phyloP scores from a whole-genome alignment of 2,329 filamentous ascomycete species.

The Alternaria ethzedia region DNA sequence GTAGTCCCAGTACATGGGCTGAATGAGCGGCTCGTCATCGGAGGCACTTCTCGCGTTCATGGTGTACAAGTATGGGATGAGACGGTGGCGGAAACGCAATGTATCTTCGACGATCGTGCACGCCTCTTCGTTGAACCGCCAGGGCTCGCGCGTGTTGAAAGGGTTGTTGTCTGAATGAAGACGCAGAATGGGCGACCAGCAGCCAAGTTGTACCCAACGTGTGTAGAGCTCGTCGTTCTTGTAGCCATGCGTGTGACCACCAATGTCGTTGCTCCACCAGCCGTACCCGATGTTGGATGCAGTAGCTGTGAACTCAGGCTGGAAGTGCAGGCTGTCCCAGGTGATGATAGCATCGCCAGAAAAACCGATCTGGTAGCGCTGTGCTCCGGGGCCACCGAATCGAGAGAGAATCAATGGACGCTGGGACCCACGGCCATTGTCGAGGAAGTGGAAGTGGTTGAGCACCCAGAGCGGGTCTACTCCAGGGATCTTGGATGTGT shows the following conservation, averaged over 20 bases:
- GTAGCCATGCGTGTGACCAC: slow-evolving; percentile 65
- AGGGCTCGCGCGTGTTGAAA: slow-evolving; percentile 69
- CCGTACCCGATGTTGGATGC: slow-evolving; percentile 72
- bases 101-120: slow-evolving; percentile 57
- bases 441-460: slow-evolving; percentile 69
- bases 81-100: slow-evolving; percentile 62
- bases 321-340: slow-evolving; percentile 67
- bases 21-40: slow-evolving; percentile 60
- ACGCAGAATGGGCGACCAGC: slow-evolving; percentile 66
- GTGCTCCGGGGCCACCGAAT: slow-evolving; percentile 67
- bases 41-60: slow-evolving; percentile 59
- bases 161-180: slow-evolving; percentile 65
- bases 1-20: slow-evolving; percentile 69
- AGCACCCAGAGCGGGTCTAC: slow-evolving; percentile 70
- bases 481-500: slow-evolving; percentile 60
- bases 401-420: slow-evolving; percentile 64
- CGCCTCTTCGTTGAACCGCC: slow-evolving; percentile 60
- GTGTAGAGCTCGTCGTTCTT: slow-evolving; percentile 65
- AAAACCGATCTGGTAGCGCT: slow-evolving; percentile 70
- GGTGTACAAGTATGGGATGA: slow-evolving; percentile 67
- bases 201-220: slow-evolving; percentile 68
- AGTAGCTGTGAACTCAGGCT: slow-evolving; percentile 71
- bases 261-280: slow-evolving; percentile 73
- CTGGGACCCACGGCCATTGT: slow-evolving; percentile 54
- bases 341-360: slow-evolving; percentile 67